Evolutionary conservation across 257 asterid genomes (phyloP).

Genomic region (Lycium ferocissimum): DNA sequence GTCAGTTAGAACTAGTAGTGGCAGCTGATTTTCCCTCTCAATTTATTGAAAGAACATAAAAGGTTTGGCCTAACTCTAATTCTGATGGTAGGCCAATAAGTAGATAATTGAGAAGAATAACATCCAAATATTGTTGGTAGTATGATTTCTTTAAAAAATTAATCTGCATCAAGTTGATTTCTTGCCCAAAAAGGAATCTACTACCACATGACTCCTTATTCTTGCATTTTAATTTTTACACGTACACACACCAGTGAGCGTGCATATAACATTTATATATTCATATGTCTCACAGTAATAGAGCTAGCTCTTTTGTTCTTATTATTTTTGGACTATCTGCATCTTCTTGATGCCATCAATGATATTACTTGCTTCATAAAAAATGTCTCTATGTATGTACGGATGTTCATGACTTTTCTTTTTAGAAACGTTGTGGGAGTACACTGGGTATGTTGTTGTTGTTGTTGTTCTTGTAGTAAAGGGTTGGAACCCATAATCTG

Average conservation of each 20-base stretch:
- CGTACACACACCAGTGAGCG: neutral
- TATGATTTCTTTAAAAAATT: neutral
- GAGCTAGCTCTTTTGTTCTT: neutral
- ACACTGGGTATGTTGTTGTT: too few species aligned
- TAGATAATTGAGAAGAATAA: constrained; percentile 15
- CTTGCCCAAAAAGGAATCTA: neutral
- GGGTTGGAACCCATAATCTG: neutral
- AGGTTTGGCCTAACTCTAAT: neutral
- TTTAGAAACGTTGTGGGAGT: too few species aligned
- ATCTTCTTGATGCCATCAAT: neutral
- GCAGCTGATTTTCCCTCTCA: neutral
- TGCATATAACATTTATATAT: neutral
- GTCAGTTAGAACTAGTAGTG: neutral
- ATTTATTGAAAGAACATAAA: neutral
- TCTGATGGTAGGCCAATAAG: neutral
- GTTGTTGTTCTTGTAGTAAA: neutral
- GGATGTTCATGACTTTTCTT: too few species aligned
- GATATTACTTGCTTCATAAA: neutral
- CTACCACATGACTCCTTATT: constrained; percentile 1
- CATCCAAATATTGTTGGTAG: neutral
- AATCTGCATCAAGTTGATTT: constrained; percentile 9
- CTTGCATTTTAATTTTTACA: constrained; percentile 7
- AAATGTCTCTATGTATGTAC: neutral
- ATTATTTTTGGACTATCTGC: neutral
- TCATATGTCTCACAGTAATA: neutral